phyloP scores from a whole-genome alignment of 352 stramenopile species.

The Phytophthora macrochlamydospora region DNA sequence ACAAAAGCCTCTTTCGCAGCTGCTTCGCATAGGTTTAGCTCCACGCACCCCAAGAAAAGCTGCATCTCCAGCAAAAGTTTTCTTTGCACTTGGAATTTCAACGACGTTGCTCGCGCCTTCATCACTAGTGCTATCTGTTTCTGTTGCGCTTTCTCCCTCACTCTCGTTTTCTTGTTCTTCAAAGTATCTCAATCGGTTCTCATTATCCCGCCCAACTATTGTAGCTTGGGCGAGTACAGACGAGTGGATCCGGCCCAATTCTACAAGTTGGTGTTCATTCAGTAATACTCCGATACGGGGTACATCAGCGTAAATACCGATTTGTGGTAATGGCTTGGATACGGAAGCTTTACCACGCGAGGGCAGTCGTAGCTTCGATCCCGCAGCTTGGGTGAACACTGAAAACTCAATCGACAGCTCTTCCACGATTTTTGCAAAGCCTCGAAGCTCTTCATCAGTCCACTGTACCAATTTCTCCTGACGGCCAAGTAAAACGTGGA shows the following conservation, averaged over 20 bases:
- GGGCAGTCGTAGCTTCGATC: slow-evolving; percentile 25
- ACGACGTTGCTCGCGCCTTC: slow-evolving; percentile 7
- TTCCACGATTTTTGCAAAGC: slow-evolving; percentile 57
- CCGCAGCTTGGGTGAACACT: slow-evolving; percentile 47
- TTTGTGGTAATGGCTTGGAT: slow-evolving; percentile 27
- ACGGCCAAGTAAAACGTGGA: slow-evolving; percentile 62
- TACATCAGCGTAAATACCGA: slow-evolving; percentile 43
- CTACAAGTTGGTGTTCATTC: slow-evolving; percentile 59
- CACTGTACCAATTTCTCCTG: slow-evolving; percentile 44
- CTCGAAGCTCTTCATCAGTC: slow-evolving; percentile 39
- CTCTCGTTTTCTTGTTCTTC: slow-evolving; percentile 23
- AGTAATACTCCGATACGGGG: slow-evolving; percentile 49
- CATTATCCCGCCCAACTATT: slow-evolving; percentile 12
- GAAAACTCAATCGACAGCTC: slow-evolving; percentile 67
- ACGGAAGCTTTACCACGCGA: slow-evolving; percentile 8
- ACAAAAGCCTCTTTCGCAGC: slow-evolving; percentile 55
- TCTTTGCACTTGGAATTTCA: slow-evolving; percentile 19
- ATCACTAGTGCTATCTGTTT: slow-evolving; percentile 17
- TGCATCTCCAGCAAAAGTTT: slow-evolving; percentile 59
- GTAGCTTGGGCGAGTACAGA: slow-evolving; percentile 43
- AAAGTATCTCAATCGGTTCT: slow-evolving; percentile 25
- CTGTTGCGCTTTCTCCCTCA: slow-evolving; percentile 18
- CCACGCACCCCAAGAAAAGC: slow-evolving; percentile 54
- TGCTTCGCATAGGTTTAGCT: slow-evolving; percentile 60
- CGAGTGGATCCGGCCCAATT: slow-evolving; percentile 58